A percentile compares a stretch with the other conserved stretches of the same genome.
Evolutionary conservation across 2,329 filamentous ascomycete genomes (phyloP).

Genomic region (Coleophoma eucalyptorum): DNA sequence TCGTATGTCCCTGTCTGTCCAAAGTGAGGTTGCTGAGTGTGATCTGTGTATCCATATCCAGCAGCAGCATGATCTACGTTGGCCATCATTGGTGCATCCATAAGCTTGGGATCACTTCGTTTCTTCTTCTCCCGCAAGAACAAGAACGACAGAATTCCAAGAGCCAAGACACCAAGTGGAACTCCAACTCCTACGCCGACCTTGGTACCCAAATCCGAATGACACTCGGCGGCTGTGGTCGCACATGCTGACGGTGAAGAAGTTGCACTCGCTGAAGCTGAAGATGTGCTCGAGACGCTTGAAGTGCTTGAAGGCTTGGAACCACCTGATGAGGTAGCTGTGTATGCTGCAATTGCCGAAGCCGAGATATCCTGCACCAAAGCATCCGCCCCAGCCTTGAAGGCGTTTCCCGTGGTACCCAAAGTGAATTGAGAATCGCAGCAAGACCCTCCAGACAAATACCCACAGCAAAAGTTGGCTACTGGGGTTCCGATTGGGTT

Average conservation of each 20-base stretch:
- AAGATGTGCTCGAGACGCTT: no score
- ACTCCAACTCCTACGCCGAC: constrained; percentile 14
- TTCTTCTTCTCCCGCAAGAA: constrained; percentile 11
- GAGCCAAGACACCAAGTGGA: constrained; percentile 11
- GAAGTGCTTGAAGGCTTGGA: not conserved
- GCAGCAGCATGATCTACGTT: not conserved
- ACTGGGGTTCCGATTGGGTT: constrained; percentile 1
- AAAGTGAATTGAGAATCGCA: constrained; percentile 7
- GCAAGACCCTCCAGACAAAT: constrained; percentile 5
- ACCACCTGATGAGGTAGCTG: not conserved
- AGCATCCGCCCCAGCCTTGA: constrained; percentile 11
- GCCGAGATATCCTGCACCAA: constrained; percentile 3
- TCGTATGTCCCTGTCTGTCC: not conserved
- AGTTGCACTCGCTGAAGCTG: not conserved
- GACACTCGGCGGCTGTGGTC: not conserved
- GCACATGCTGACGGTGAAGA: not conserved
- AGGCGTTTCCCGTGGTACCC: constrained; percentile 5
- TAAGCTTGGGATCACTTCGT: not conserved
- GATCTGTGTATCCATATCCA: not conserved
- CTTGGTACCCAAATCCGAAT: constrained; percentile 10
- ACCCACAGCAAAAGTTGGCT: constrained; percentile 8
- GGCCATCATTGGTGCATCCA: not conserved
- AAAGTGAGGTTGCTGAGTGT: not conserved
- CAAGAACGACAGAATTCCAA: constrained; percentile 10
- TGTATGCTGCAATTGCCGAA: constrained; percentile 1